Evolutionary conservation across 2,329 filamentous ascomycete species (phyloP).

Genomic region (Sordariomycetes sp.): DNA sequence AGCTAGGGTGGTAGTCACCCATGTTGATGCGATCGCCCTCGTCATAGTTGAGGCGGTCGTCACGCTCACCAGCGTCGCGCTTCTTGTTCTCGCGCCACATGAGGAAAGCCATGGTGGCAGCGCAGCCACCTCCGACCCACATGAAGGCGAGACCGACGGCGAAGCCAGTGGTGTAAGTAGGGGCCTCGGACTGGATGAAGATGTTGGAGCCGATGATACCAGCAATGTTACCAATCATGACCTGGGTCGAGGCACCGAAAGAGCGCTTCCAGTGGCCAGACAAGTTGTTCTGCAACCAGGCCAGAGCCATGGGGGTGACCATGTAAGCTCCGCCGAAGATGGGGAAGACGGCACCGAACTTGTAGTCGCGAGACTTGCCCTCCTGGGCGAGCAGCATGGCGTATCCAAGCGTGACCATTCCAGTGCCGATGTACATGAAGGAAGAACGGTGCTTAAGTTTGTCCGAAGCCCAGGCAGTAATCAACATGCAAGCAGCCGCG

Average conservation of each 20-base stretch:
- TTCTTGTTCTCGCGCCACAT: constrained; percentile 24
- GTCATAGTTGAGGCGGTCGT: constrained; percentile 15
- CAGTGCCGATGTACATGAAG: constrained; percentile 41
- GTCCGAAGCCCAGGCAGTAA: constrained; percentile 36
- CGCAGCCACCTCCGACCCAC: constrained; percentile 30
- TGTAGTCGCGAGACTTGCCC: constrained; percentile 11
- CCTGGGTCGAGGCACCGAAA: constrained; percentile 40
- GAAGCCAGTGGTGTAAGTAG: constrained; percentile 40
- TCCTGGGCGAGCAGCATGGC: constrained; percentile 36
- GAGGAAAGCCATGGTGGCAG: constrained; percentile 15
- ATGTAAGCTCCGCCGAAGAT: constrained; percentile 44
- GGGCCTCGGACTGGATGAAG: constrained; percentile 35
- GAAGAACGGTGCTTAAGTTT: constrained; percentile 38
- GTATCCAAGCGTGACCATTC: constrained; percentile 43
- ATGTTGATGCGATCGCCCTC: constrained; percentile 21
- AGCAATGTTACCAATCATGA: constrained; percentile 37
- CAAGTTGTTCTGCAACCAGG: constrained; percentile 48
- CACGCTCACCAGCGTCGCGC: constrained; percentile 19
- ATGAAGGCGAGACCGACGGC: constrained; percentile 34
- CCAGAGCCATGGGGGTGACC: constrained; percentile 42
- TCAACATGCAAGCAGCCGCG: constrained; percentile 18
- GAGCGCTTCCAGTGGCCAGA: constrained; percentile 48
- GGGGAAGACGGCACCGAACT: constrained; percentile 45
- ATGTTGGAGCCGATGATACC: constrained; percentile 43
- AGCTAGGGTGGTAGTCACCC: constrained; percentile 26